Evolutionary conservation across 768 basidiomycete species (phyloP).

Genomic region (Ephemerocybe angulata): DNA sequence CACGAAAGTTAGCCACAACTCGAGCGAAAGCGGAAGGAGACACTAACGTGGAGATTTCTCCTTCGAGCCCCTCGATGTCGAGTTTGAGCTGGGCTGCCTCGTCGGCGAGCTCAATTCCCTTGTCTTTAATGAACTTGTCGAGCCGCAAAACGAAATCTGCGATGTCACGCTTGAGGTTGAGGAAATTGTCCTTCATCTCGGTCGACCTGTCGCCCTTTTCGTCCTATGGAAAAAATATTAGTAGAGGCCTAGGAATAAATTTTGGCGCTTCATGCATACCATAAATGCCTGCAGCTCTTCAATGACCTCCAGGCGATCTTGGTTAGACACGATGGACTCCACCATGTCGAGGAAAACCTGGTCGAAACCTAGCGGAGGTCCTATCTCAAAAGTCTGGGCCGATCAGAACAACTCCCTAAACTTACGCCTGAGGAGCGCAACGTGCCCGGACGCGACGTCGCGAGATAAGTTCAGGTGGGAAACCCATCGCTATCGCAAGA

Average conservation of each 20-base stretch:
- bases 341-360: conserved; percentile 2
- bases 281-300: not conserved
- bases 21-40: not conserved
- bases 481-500: not conserved
- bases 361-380: not conserved
- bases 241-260: not conserved
- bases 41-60: not conserved
- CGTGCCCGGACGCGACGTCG: not conserved
- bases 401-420: not conserved
- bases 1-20: no score
- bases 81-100: not conserved
- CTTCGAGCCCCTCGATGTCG: not conserved
- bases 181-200: not conserved
- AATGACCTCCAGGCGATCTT: not conserved
- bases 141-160: not conserved
- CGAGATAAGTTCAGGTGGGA: not conserved
- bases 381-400: no score
- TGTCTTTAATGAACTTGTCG: not conserved
- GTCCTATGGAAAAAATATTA: not conserved
- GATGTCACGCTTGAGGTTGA: not conserved
- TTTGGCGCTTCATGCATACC: not conserved
- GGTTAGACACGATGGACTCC: not conserved
- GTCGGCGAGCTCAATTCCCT: not conserved
- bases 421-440: not conserved
- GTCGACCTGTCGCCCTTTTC: not conserved